Base-by-base conservation (phyloP, 306 rosid genomes). In the Castanospermum australe region DNA sequence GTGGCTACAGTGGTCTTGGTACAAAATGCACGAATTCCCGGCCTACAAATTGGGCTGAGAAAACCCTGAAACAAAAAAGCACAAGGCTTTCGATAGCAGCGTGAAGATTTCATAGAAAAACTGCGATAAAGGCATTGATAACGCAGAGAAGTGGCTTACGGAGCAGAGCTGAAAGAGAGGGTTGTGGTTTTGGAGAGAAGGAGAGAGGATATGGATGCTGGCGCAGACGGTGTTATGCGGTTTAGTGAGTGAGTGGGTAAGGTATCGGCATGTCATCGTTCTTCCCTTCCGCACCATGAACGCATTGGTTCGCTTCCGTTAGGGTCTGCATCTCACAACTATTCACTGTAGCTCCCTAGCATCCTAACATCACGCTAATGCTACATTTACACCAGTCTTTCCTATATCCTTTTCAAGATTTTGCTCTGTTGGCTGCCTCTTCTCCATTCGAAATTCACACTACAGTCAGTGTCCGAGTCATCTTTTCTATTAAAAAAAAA, bases 21-120 rank as follows among this genome's bases (percentile, higher is more conserved):
- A 41, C 86, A 80, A 52, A 89, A 80, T 8, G 87, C 60, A n/a
- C 88, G 84, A 84, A 83, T 51, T 68, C 52, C 48, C 73, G 89
- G 79, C n/a, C 81, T 74, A 42, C 24, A 41, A 56, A 77, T 38
- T 22, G 84, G 80, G 52, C 33, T 33, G 64, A 79, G 71, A 89
- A 87, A 71, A 36, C 76, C 90, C 93, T 91, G 86, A 24, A 78
- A 80, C 6, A 67, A 51, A 55, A 55, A 18, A 36, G 28, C 30
- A 15, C 12, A 84, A 1, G 54, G 24, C 1, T 14, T 14, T 76
- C 2, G 11, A 52, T 2, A 71, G n/a, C 4, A 71, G 38, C 0
- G 67, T 8, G 11, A 71, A 35, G 9, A 33, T 30, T 33, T 22
- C 0, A 69, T 21, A 30, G 70, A 77, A 69, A 65, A 28, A 0